Evolutionary conservation across 179 eudicot species (phyloP), one percentile per base, ranked within the genome.

Genomic region (Spinacia oleracea): DNA sequence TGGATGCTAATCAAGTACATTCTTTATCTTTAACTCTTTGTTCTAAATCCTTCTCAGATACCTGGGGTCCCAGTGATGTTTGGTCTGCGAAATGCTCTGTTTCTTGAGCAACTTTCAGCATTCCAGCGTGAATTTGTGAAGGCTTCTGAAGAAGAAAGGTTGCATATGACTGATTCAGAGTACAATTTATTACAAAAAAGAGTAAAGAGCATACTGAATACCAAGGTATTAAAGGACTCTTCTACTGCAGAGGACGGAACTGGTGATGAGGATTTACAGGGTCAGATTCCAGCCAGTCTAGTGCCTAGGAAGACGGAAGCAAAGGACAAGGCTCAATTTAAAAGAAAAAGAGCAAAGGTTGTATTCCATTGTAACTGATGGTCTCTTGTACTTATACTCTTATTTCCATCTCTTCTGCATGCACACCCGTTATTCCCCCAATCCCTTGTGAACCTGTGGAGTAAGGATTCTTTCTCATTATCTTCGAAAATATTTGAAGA

Each of bases 261-360:
- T 71, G 86, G 25, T 34, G 80, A 85, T 77, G 78, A 86, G 73
- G 73, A 3, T 32, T 25, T 66, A 21, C 74, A 3, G 75, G 48
- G 68, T 67, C 83, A 50, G 59, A 50, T 23, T 53, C 8, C 74
- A 27, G 59, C 69, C 21, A 83, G 80, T 76, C 80, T 32, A 73
- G 27, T 32, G 25, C 75, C 40, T 51, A 51, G 81, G 56, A 80
- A 81, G 62, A 76, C 35, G 11, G 89, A 77, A 58, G 77, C 72
- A 64, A 87, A 83, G 76, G 91, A 91, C 77, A 87, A 64, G 82
- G 87, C 70, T 78, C 93, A 89, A 56, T 92, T 92, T 81, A 91
- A 91, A 86, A 86, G 91, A 79, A 92, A 92, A 81, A 90, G 66
- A 84, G 88, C 96, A 29, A 94, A 92, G 96, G 93, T 92, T 75